Conservation (phyloP, 2,329 filamentous ascomycete species). For the Ascochyta lentis region DNA sequence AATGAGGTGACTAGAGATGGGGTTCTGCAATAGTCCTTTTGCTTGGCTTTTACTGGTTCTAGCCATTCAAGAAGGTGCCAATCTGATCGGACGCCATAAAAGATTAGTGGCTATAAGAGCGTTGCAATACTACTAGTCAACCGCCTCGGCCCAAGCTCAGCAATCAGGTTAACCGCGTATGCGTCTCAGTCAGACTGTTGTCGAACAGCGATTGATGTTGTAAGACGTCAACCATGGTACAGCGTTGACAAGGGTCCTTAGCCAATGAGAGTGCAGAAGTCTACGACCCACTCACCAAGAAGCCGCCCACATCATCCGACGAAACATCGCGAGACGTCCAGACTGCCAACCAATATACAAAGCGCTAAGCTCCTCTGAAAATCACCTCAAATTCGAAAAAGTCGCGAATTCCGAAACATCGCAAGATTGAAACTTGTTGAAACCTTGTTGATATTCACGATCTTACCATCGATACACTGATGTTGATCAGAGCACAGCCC, state of each 20-base stretch:
- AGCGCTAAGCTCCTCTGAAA: conserved; percentile 22
- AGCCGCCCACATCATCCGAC: conserved; percentile 41
- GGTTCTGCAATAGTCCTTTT: conserved; percentile 4
- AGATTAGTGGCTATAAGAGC: no score
- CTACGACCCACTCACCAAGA: conserved; percentile 23
- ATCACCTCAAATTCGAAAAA: background rate
- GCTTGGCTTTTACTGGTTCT: conserved; percentile 7
- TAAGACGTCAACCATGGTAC: conserved; percentile 36
- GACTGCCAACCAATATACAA: conserved; percentile 14
- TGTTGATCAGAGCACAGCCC: no score
- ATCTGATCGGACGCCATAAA: background rate
- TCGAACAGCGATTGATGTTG: conserved; percentile 29
- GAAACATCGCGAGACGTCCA: conserved; percentile 22
- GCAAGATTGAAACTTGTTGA: background rate
- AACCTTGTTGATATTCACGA: background rate
- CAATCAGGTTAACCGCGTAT: conserved; percentile 12
- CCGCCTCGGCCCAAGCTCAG: background rate
- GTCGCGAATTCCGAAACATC: background rate
- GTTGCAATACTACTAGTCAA: background rate
- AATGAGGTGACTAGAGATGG: conserved; percentile 17
- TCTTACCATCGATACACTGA: no score
- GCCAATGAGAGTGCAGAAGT: conserved; percentile 37
- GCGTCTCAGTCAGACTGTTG: conserved; percentile 25
- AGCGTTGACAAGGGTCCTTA: conserved; percentile 18
- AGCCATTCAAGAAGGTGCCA: background rate